Base-by-base conservation (phyloP, 2,329 filamentous ascomycete species). In the Cladophialophora immunda region DNA sequence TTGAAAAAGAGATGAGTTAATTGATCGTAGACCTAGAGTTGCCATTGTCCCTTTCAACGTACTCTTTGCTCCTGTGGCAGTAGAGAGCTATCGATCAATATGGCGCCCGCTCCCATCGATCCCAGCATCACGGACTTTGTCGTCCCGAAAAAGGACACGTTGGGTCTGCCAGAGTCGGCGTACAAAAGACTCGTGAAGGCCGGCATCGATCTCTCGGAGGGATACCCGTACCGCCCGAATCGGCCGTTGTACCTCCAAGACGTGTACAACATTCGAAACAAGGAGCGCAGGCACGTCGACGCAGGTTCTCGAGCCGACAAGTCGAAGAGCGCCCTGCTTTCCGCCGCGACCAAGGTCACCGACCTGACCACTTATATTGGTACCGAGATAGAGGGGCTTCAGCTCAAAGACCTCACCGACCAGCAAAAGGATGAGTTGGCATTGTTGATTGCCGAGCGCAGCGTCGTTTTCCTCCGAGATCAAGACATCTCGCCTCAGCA, bases 181-280 rank as follows among this genome's bases (percentile, higher is more conserved):
- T 82, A 83, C 1, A 79, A 83, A 57, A 84, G 90, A 3, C 81
- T 92, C 0, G 85, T 87, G 71, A 91, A 90, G 68, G 89, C 88
- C 0, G 89, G 88, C 1, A 84, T 92, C 61, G 89, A 93, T 74
- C 81, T 92, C 1, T 90, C 88, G 0, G 79, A 86, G 0, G 90
- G 90, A 0, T 92, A 92, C 70, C 90, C 90, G 0, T 92, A 92
- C 72, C 86, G 89, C 0, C 90, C 90, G 1, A 84, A 87, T 0
- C 83, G 84, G 56, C 90, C 90, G 0, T 79, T 92, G 0, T 92
- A 88, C 71, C 80, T 92, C 0, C 87, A 93, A 64, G 90, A 92
- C 70, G 88, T 89, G 2, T 87, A 87, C 77, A 86, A 86, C 56
- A 89, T 93, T 74, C 81, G 90, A 19, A 82, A 86, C 75, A 76